Evolutionary conservation across 2,329 filamentous ascomycete species (phyloP), one percentile per base, ranked within the genome.

Genomic region (Botrytis galanthina): DNA sequence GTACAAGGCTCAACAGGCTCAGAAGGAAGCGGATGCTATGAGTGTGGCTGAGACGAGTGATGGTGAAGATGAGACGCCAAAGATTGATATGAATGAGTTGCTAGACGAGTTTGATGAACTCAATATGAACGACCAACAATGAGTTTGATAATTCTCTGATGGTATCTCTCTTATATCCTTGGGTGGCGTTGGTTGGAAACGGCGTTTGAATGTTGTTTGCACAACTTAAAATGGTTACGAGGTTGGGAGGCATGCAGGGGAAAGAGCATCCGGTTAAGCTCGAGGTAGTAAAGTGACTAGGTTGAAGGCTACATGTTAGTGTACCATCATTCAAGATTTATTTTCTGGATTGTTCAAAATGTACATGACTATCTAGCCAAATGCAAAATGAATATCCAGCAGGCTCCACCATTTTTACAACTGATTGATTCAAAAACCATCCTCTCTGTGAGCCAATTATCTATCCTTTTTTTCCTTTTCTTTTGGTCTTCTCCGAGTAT

Each of bases 91-190:
- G 90, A 88, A 95, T 32, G 92, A 95, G 82, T 83, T 98, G 80
- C 86, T 97, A 80, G 95, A 98, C 81, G 95, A 97, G 82, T 94
- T 98, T 85, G 94, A 97, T 80, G 95, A 97, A 80, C 88, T 97
- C 81, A 90, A 88, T 63, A 90, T 97, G 72, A 60, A 79, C 35
- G 79, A 80, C 77, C 72, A 75, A 42, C 51, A 75, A 44, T 74
- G 72, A 70, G 37, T 66, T 73, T 42, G 59, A 35, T n/a, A 12
- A 37, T 62, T 66, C 39, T 75, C 62, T 72, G 46, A 67, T 29
- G 46, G 61, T 18, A 51, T n/a, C 44, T 64, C 62, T 72, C 57
- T 72, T 67, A 67, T 67, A 72, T 72, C 61, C 61, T 72, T 69
- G 70, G 61, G 48, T 42, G 70, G 70, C 70, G 70, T 72, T 72